Base-by-base conservation (phyloP, 1,139 yeast species). In the Debaryomyces fabryi region DNA sequence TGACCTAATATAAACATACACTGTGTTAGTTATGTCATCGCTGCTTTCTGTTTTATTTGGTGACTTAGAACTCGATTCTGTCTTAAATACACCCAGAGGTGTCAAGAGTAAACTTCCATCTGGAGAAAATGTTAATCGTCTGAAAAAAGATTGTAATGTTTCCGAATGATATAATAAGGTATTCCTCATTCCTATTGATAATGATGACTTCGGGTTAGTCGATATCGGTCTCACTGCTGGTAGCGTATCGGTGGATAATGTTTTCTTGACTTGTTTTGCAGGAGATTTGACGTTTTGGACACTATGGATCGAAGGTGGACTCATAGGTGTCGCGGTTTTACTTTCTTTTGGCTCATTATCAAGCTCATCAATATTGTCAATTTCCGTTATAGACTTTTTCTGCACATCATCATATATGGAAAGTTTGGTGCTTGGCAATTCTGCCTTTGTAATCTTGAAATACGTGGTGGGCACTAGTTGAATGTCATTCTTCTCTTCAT, bases 121-220 rank as follows among this genome's bases (percentile, higher is more conserved):
- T 0, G 97, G 96, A 0, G 97, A 86, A 60, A 91, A 90, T 0
- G 85, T 68, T 49, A 92, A 73, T 50, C 99, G 72, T 52, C 99
- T 75, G 72, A 93, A 93, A 63, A 95, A 93, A 2, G 97, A 87
- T 49, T 90, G 90, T 32, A 92, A 74, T 0, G 96, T 84, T 59
- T 93, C 99, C 51, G 92, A 84, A 59, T 90, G 95, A 61, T 87
- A 91, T 21, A 88, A 62, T 56, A 39, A 36, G 2, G 46, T 16
- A 34, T 38, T 47, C 30, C 40, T 47, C 30, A 44, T 49, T 15
- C 15, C 41, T 9, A 37, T 18, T 12, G 33, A 32, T 8, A 38
- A n/a, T 1, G 36, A 13, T 13, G 36, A 12, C 15, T 39, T 33
- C 10, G 39, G 25, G 25, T 13, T 27, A 3, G 35, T 30, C 32